These are phyloP conservation scores for Ceratobasidium sp. DNA, from an alignment of 1,284 basidiomycete genomes.

Conservation along the genomic window DNA sequence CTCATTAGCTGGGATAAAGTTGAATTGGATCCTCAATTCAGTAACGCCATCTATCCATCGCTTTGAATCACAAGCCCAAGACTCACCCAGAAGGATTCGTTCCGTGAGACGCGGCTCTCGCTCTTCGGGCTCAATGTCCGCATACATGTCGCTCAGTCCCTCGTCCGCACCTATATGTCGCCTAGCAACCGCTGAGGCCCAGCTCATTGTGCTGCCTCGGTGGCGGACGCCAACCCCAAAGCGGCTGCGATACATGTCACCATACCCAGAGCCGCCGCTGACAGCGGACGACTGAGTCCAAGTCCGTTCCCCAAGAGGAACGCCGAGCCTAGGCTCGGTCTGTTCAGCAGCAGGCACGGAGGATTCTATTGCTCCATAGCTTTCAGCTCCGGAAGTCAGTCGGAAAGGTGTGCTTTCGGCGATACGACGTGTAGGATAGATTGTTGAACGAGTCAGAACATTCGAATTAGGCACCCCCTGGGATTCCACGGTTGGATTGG, in stretches of 20 bases:
- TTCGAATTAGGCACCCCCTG: not conserved
- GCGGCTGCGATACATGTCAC: conserved; percentile 22
- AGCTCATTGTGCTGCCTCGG: conserved; percentile 1
- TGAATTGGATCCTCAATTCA: not conserved
- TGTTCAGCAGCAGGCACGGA: not conserved
- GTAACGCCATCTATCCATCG: not conserved
- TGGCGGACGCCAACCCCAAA: conserved; percentile 16
- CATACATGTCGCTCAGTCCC: not conserved
- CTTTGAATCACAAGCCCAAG: not conserved
- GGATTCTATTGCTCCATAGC: not conserved
- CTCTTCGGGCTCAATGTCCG: not conserved
- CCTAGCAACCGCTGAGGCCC: conserved; percentile 1
- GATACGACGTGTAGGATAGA: not conserved
- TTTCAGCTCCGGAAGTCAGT: not conserved
- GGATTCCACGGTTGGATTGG: not conserved
- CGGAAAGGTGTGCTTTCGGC: not conserved
- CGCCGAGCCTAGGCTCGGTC: not conserved
- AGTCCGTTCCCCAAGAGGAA: conserved; percentile 24
- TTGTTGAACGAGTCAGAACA: not conserved
- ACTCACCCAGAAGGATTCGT: conserved; percentile 74
- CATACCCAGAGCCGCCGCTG: conserved; percentile 27
- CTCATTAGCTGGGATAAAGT: conserved; percentile 72
- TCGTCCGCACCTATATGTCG: conserved; percentile 13
- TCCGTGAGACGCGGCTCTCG: conserved; percentile 63
- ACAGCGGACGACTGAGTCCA: conserved; percentile 32